These are phyloP conservation scores for Choiromyces venosus DNA, from an alignment of 495 filamentous ascomycete genomes.

Conservation along the genomic window DNA sequence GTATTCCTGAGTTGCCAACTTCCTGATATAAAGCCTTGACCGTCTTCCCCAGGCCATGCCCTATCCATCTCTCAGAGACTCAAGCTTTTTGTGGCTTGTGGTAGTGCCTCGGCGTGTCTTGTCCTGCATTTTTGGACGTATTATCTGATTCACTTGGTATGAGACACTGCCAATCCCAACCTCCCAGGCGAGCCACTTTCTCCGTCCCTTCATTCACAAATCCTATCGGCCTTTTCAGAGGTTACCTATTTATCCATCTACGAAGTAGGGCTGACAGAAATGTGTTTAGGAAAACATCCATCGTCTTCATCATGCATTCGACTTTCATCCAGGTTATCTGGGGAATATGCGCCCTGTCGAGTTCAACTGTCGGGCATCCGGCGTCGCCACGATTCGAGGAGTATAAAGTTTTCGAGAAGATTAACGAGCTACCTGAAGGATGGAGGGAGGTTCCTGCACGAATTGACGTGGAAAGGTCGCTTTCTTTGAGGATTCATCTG, in stretches of 20 bases:
- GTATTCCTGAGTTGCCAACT: background rate
- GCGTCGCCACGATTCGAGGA: background rate
- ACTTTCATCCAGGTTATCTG: background rate
- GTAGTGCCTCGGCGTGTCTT: background rate
- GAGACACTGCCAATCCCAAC: background rate
- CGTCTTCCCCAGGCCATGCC: background rate
- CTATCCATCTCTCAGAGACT: background rate
- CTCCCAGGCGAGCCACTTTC: background rate
- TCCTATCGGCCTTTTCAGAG: background rate
- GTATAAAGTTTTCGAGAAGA: constrained; percentile 48
- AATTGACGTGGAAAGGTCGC: constrained; percentile 42
- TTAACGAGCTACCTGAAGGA: constrained; percentile 46
- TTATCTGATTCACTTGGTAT: too few species aligned
- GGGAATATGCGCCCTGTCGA: constrained; percentile 15
- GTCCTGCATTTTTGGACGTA: background rate
- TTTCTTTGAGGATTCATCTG: constrained; percentile 55
- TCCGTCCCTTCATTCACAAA: background rate
- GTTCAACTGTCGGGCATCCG: background rate
- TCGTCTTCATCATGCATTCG: background rate
- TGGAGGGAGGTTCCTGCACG: constrained; percentile 47
- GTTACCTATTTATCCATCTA: background rate
- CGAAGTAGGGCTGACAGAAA: background rate
- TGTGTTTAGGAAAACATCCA: background rate
- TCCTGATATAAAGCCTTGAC: background rate
- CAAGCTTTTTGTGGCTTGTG: background rate